Evolutionary conservation across 345 rosid species (phyloP), one percentile per base, ranked within the genome.

Genomic region (Aquilaria yunnanensis): DNA sequence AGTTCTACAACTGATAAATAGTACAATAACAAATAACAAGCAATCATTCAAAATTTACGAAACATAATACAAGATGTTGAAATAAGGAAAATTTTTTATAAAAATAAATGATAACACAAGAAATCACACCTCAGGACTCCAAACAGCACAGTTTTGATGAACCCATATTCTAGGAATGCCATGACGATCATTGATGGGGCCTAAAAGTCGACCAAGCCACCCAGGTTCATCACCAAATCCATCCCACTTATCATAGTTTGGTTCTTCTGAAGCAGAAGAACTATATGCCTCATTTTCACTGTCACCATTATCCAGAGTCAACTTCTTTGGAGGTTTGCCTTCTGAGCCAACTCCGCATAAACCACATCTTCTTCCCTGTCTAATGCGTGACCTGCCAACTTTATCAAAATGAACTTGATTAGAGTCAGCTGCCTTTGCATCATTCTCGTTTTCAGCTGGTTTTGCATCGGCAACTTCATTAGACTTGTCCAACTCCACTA

Each of bases 141-240:
- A 93, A 37, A 93, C 97, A 14, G 98, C 97, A 69, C 98, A 93
- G 51, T 85, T 80, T 79, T 88, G 98, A 80, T 90, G 98, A 80
- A 90, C 98, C 98, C 98, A 93, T 49, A 86, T 93, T 75, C 97
- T 85, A 75, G 98, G 92, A 76, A 93, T 90, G 63, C 98, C 98
- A 79, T 87, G 77, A 12, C 96, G 96, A 68, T 93, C 98, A 62
- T 90, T 90, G 72, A 90, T 74, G 59, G 98, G 97, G 59, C 98
- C 98, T 80, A 93, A 76, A 14, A 90, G 84, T 62, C 85, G 92
- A 64, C 97, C 98, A 70, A 93, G 94, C 98, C 98, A 93, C 45
- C 87, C 92, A 60, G 97, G 82, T 64, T 85, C 97, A 64, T 94
- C 89, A 54, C 91, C 92, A 71, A 94, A 94, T 74, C 99, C 99